phyloP scores from a whole-genome alignment of 345 rosid species.

The Citrus mangshanensis region DNA sequence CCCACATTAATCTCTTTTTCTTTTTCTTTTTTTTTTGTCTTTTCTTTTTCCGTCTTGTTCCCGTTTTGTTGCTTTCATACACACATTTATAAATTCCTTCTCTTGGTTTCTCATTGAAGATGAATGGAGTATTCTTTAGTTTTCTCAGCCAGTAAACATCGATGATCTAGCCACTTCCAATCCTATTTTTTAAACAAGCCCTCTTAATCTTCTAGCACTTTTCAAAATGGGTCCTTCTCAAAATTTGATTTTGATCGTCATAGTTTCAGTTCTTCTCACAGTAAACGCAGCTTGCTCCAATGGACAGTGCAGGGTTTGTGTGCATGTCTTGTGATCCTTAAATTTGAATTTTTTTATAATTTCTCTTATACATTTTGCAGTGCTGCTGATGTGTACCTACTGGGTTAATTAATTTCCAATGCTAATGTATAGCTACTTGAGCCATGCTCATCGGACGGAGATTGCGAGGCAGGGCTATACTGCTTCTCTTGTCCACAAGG shows the following conservation, averaged over 20 bases:
- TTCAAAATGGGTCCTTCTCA: slow-evolving; percentile 24
- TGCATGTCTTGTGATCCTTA: neutral
- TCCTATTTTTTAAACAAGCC: neutral
- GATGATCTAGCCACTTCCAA: neutral
- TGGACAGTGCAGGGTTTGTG: slow-evolving; percentile 53
- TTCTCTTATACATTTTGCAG: too few relatives aligned
- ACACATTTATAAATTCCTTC: neutral
- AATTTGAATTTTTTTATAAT: neutral
- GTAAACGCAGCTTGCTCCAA: slow-evolving; percentile 37
- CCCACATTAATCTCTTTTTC: neutral
- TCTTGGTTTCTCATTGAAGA: neutral
- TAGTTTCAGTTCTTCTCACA: slow-evolving; percentile 14
- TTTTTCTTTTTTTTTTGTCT: neutral
- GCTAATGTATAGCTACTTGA: slow-evolving; percentile 39
- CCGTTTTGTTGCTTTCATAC: slow-evolving; percentile 13
- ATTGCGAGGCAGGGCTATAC: slow-evolving; percentile 57
- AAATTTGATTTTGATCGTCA: slow-evolving; percentile 15
- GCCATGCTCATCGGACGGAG: slow-evolving; percentile 49
- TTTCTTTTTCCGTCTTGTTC: neutral
- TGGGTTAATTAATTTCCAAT: neutral
- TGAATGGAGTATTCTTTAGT: slow-evolving; percentile 16
- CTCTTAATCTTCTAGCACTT: neutral
- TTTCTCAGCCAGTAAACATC: slow-evolving; percentile 21
- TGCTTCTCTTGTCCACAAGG: slow-evolving; percentile 52
- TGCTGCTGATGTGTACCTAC: too few relatives aligned